Evolutionary conservation across 2,329 filamentous ascomycete genomes (phyloP).

Genomic region (Calonectria multiphialidica): DNA sequence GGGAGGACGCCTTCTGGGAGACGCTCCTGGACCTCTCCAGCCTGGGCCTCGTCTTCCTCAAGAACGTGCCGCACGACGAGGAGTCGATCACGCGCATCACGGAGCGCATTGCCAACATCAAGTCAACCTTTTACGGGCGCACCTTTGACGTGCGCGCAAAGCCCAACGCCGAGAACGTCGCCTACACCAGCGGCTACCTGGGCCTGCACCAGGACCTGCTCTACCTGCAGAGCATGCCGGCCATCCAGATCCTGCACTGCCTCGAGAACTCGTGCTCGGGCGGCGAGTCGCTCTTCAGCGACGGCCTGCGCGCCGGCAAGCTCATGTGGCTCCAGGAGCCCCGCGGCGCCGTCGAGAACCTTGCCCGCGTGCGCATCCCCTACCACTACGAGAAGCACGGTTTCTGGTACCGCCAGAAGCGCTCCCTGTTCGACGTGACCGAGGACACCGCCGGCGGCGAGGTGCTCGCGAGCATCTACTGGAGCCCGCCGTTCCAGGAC

Average conservation of each 20-base stretch:
- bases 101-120: conserved; percentile 79
- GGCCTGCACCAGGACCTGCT: conserved; percentile 95
- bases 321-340: conserved; percentile 45
- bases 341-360: conserved; percentile 43
- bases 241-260: conserved; percentile 90
- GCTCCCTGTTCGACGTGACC: conserved; percentile 63
- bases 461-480: conserved; percentile 57
- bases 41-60: conserved; percentile 83
- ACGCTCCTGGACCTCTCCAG: conserved; percentile 73
- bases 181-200: conserved; percentile 85
- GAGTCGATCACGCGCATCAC: conserved; percentile 76
- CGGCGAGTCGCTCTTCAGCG: conserved; percentile 88
- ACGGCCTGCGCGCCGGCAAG: conserved; percentile 74
- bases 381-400: conserved; percentile 79
- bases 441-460: conserved; percentile 26
- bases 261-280: conserved; percentile 83
- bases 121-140: conserved; percentile 90
- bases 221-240: conserved; percentile 84
- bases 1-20: conserved; percentile 65
- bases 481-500: conserved; percentile 86
- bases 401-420: conserved; percentile 70
- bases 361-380: conserved; percentile 61
- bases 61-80: conserved; percentile 77
- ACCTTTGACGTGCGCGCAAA: conserved; percentile 92
- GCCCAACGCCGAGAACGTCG: conserved; percentile 86